phyloP scores from a whole-genome alignment of 768 basidiomycete genomes.

The Russula emetica region DNA sequence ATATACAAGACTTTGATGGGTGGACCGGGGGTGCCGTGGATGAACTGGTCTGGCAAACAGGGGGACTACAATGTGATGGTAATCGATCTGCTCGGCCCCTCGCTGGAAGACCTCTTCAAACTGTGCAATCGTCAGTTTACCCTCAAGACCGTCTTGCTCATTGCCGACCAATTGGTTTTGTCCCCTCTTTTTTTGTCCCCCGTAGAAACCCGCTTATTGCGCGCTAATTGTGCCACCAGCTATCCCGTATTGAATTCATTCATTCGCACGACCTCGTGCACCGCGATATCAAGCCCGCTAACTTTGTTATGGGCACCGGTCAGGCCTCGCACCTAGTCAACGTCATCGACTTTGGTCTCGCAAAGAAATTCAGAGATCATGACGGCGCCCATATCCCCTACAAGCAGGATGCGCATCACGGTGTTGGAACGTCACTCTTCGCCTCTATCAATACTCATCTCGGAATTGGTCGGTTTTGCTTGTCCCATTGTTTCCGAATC shows the following conservation, averaged over 20 bases:
- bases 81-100: slow-evolving; percentile 92
- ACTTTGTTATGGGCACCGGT: slow-evolving; percentile 93
- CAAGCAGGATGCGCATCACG: slow-evolving; percentile 68
- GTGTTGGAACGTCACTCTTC: slow-evolving; percentile 74
- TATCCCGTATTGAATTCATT: slow-evolving; percentile 94
- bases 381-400: slow-evolving; percentile 68
- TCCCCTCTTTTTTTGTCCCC: background rate
- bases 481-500: slow-evolving; percentile 5
- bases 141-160: slow-evolving; percentile 88
- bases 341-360: slow-evolving; percentile 86
- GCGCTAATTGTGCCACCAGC: slow-evolving; percentile 42
- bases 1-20: slow-evolving; percentile 91
- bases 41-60: slow-evolving; percentile 87
- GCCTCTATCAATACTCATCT: slow-evolving; percentile 71
- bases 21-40: slow-evolving; percentile 84
- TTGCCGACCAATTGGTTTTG: slow-evolving; percentile 89
- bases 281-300: slow-evolving; percentile 97
- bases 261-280: slow-evolving; percentile 94
- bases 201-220: slow-evolving; percentile 11
- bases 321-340: slow-evolving; percentile 73
- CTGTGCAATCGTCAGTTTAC: slow-evolving; percentile 89
- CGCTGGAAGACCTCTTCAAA: slow-evolving; percentile 82
- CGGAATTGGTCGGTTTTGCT: slow-evolving; percentile 55
- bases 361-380: slow-evolving; percentile 70
- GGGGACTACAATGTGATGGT: slow-evolving; percentile 98